Evolutionary conservation across 2,329 filamentous ascomycete genomes (phyloP).

Genomic region (Leptographium radiaticola): DNA sequence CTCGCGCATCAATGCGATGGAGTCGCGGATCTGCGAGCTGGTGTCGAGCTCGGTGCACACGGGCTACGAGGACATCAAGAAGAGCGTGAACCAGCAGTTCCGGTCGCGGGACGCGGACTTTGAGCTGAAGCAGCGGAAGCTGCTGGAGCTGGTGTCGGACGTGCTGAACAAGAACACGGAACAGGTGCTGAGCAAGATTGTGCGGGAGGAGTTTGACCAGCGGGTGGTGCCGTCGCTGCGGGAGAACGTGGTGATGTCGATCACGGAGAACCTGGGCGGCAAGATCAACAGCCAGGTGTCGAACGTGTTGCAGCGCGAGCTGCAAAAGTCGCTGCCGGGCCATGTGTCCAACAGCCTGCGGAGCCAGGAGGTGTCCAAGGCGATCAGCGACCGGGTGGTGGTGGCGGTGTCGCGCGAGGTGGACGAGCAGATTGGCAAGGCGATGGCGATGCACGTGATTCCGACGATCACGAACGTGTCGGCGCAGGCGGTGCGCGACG

Average conservation of each 20-base stretch:
- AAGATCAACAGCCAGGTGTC: constrained; percentile 54
- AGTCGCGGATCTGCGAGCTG: constrained; percentile 33
- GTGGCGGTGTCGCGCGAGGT: constrained; percentile 53
- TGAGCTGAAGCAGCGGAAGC: constrained; percentile 36
- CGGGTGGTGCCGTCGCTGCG: constrained; percentile 64
- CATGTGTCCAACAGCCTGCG: constrained; percentile 56
- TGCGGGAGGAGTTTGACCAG: constrained; percentile 61
- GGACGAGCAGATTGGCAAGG: constrained; percentile 52
- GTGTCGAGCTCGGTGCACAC: constrained; percentile 39
- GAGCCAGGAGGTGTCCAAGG: constrained; percentile 58
- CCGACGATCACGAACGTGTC: constrained; percentile 54
- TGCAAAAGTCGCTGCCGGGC: constrained; percentile 56
- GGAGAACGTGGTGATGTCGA: constrained; percentile 50
- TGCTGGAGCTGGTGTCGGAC: constrained; percentile 44
- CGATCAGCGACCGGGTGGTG: constrained; percentile 59
- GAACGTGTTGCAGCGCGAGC: constrained; percentile 56
- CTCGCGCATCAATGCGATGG: constrained; percentile 39
- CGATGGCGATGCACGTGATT: constrained; percentile 49
- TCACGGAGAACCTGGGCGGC: constrained; percentile 59
- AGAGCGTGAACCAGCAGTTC: constrained; percentile 48
- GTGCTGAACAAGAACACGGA: constrained; percentile 51
- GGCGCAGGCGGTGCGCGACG: constrained; percentile 51
- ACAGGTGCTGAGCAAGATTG: constrained; percentile 63
- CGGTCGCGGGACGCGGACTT: constrained; percentile 37
- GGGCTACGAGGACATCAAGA: constrained; percentile 28